Conservation (phyloP, 345 rosid species). For the Nephelium lappaceum region DNA sequence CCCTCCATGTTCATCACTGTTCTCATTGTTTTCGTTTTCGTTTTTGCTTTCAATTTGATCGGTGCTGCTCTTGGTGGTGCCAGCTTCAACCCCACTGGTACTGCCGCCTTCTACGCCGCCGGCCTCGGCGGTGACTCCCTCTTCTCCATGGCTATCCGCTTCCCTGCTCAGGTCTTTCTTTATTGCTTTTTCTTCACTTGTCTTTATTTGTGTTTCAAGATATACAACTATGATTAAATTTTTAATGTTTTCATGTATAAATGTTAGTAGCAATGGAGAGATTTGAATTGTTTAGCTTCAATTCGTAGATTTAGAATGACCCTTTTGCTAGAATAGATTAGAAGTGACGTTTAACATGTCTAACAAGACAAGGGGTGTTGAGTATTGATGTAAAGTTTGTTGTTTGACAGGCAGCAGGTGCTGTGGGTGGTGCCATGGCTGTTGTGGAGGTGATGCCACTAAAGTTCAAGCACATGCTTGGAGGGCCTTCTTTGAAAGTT, state of each 20-base stretch:
- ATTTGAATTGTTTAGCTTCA: not conserved
- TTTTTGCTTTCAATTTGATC: conserved; percentile 57
- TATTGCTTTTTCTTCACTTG: no score
- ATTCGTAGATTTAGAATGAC: not conserved
- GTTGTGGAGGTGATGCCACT: conserved; percentile 75
- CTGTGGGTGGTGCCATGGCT: conserved; percentile 88
- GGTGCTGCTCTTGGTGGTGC: conserved; percentile 81
- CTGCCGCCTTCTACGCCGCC: conserved; percentile 79
- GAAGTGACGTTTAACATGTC: not conserved
- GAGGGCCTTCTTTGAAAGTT: conserved; percentile 67
- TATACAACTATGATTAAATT: not conserved
- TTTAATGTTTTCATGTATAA: not conserved
- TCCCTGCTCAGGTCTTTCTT: conserved; percentile 78
- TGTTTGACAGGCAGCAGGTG: conserved; percentile 75
- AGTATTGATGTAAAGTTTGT: not conserved
- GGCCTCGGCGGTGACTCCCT: conserved; percentile 78
- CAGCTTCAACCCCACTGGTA: conserved; percentile 87
- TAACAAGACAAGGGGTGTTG: not conserved
- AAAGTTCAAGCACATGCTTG: conserved; percentile 71
- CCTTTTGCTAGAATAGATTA: not conserved
- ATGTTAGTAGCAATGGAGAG: not conserved
- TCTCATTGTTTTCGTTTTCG: conserved; percentile 60
- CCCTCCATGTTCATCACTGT: conserved; percentile 55
- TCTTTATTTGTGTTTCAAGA: not conserved
- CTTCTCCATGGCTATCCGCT: conserved; percentile 82